These are phyloP conservation scores for Brettanomyces anomalus DNA, from an alignment of 805 yeast genomes.

Conservation along the genomic window DNA sequence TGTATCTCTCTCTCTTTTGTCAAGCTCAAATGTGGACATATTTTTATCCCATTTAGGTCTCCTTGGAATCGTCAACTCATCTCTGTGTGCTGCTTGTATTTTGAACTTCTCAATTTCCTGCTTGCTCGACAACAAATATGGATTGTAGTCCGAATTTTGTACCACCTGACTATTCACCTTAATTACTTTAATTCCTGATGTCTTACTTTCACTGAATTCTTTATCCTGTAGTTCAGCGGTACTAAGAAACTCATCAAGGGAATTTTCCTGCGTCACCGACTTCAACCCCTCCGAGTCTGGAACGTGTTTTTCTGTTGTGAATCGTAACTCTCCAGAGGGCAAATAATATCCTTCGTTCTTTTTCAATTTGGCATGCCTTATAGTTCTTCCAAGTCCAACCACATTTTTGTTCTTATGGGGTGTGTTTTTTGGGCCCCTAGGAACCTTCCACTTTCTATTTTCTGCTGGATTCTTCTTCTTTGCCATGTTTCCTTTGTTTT, in stretches of 20 bases:
- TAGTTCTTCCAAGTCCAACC: conserved; percentile 79
- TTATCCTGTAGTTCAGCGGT: conserved; percentile 96
- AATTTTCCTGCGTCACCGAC: conserved; percentile 90
- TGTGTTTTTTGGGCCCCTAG: conserved; percentile 88
- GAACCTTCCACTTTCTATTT: conserved; percentile 70
- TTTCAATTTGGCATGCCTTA: conserved; percentile 61
- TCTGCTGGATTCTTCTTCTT: conserved; percentile 30
- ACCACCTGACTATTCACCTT: conserved; percentile 68
- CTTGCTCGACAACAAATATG: conserved; percentile 54
- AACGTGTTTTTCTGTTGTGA: conserved; percentile 77
- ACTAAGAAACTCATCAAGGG: conserved; percentile 87
- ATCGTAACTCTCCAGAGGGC: conserved; percentile 85
- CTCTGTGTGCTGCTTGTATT: conserved; percentile 59
- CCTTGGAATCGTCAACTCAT: conserved; percentile 76
- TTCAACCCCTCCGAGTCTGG: conserved; percentile 85
- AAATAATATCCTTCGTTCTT: conserved; percentile 63
- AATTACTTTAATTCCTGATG: conserved; percentile 75
- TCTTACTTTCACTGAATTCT: conserved; percentile 89
- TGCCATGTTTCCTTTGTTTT: background rate
- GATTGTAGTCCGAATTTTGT: conserved; percentile 42
- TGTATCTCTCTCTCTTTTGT: conserved; percentile 80
- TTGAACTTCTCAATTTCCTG: conserved; percentile 54
- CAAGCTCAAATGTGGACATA: conserved; percentile 69
- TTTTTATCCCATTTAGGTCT: conserved; percentile 78
- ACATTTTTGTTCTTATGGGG: conserved; percentile 76